Base-by-base conservation (phyloP, 768 basidiomycete species). In the Auricularia auricula-judae region DNA sequence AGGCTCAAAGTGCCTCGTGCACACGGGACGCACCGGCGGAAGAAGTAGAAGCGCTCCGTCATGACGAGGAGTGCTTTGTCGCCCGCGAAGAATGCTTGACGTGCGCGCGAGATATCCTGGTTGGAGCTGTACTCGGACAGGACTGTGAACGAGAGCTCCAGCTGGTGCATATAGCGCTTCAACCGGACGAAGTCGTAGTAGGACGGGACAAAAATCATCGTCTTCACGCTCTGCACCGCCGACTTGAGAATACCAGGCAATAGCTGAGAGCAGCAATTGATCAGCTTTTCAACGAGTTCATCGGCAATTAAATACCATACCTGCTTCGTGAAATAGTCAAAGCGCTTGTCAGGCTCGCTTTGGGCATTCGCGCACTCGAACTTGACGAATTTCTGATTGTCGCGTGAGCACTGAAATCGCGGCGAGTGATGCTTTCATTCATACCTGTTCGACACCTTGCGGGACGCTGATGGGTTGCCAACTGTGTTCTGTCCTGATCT, bases 21-120 rank as follows among this genome's bases (percentile, higher is more conserved):
- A 43, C 44, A 10, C 8, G 56, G 33, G 2, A 73, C 78, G 54
- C 54, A 87, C 88, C 93, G 80, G 67, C 91, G 85, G 81, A 93
- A 98, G 74, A 98, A 99, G 75, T 99, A 95, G 80, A 98, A 98
- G n/a, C 97, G 86, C 72, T 99, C 97, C 70, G 91, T 96, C 71
- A 98, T 80, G 67, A 98, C 80, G 36, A 99, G 74, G 79, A 98
- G 92, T 0, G 88, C 79, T 68, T 88, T 92, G 69, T 88, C 86
- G 51, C 91, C 91, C 23, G 80, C 81, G 82, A 96, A 98, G 79
- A 99, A 98, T 0, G 88, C 84, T 69, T 94, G 91, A 54, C 97
- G 83, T 0, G 95, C 96, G 2, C 94, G 87, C 3, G 91, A 91
- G 67, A 99, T 96, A 64, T 98, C 96, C 74, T 91, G 87, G 68